Base-by-base conservation (phyloP, 139 green algal species). In the Coelastrella sp. region DNA sequence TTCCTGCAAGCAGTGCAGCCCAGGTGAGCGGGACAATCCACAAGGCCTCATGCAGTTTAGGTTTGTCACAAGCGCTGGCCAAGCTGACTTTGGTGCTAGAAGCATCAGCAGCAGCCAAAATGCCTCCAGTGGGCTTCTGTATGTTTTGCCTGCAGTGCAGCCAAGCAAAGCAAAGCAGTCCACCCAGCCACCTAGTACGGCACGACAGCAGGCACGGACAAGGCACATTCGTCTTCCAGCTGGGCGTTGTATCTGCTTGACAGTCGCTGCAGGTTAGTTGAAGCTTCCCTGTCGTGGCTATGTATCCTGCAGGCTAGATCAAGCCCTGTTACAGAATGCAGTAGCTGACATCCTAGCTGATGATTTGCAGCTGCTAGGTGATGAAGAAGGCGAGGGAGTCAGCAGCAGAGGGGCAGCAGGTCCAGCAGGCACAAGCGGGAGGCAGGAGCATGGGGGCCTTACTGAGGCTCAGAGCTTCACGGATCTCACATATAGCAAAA, bases 311-410 rank as follows among this genome's bases (percentile, higher is more conserved):
- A 95, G 93, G 85, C 92, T 89, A 32, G 94, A 96, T 82, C 90
- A 92, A 76, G 94, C 93, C 56, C 89, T 96, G 82, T 91, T 96
- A 82, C 95, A 98, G 84, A 98, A 98, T 86, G 94, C 96, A 90
- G 91, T 98, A 11, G 84, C 90, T 23, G 94, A 98, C 77, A 94
- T 97, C 66, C 95, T 97, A 83, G 87, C 91, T 8, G 97, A 98
- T 78, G 96, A 98, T 78, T 94, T 99, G 82, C 89, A 91, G 8
- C 86, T 76, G 3, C 93, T 98, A 13, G 93, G 82, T 7, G 94
- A 98, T 11, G 97, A 98, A 23, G 96, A 98, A n/a, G 89, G 58
- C 13, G 92, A 92, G 58, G 75, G 74, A 5, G 57, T 58, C 57
- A 73, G n/a, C 5, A 61, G 65, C 68, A 73, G 20, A 66, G n/a